Evolutionary conservation across 2,329 filamentous ascomycete species (phyloP).

Genomic region (Orbilia oligospora): DNA sequence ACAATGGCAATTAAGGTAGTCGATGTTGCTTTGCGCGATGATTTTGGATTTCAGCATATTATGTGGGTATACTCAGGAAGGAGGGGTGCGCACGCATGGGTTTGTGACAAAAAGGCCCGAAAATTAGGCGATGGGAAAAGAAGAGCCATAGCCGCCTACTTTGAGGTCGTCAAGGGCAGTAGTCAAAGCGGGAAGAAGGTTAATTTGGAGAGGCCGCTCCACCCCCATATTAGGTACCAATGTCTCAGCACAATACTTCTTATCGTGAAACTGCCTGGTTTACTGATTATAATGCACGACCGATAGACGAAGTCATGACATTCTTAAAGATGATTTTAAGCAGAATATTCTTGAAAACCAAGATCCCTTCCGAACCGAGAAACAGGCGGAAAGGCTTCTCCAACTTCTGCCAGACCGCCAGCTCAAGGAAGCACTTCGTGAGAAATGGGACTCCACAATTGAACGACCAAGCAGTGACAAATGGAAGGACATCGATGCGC

Average conservation of each 20-base stretch:
- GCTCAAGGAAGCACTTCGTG: slow-evolving; percentile 82
- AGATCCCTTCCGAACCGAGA: slow-evolving; percentile 82
- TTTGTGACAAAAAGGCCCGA: slow-evolving; percentile 90
- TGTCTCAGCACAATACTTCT: slow-evolving; percentile 8
- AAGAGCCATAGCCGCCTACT: slow-evolving; percentile 86
- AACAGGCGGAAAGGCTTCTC: slow-evolving; percentile 82
- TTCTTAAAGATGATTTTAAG: slow-evolving; percentile 87
- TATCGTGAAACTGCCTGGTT: background rate
- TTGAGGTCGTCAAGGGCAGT: slow-evolving; percentile 90
- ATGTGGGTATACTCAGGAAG: slow-evolving; percentile 99
- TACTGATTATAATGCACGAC: background rate
- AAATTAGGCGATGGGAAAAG: slow-evolving; percentile 88
- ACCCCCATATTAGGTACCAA: slow-evolving; percentile 85
- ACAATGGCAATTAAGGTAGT: slow-evolving; percentile 98
- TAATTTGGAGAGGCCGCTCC: slow-evolving; percentile 85
- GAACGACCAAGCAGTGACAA: slow-evolving; percentile 82
- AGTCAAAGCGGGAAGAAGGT: slow-evolving; percentile 88
- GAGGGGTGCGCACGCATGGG: slow-evolving; percentile 97
- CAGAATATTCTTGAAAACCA: slow-evolving; percentile 85
- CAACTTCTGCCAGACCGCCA: slow-evolving; percentile 81
- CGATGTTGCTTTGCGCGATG: slow-evolving; percentile 86
- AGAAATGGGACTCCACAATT: slow-evolving; percentile 91
- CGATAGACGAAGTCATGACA: slow-evolving; percentile 82
- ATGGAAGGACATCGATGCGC: slow-evolving; percentile 91
- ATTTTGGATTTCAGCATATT: slow-evolving; percentile 97